Evolutionary conservation across 768 basidiomycete species (phyloP).

Genomic region (Podaxis rugospora): DNA sequence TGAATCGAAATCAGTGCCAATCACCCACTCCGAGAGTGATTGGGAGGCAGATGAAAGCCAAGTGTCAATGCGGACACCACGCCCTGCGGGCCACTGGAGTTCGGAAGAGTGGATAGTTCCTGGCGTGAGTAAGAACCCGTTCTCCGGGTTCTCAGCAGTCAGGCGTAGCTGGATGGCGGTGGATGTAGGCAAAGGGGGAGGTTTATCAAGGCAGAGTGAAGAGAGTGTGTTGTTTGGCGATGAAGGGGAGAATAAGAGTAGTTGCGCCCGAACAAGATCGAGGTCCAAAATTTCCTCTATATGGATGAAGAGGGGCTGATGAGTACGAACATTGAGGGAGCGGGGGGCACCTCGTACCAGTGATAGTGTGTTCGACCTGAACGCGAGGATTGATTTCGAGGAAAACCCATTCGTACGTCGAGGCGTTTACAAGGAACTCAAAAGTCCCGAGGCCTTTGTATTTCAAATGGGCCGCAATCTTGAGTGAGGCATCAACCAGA

Average conservation of each 20-base stretch:
- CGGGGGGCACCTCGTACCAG: constrained; percentile 41
- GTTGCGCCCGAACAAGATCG: constrained; percentile 86
- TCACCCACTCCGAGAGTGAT: constrained; percentile 16
- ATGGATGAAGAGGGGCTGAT: background rate
- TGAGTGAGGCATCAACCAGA: constrained; percentile 72
- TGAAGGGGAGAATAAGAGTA: constrained; percentile 67
- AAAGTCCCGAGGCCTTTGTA: constrained; percentile 88
- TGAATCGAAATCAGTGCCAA: constrained; percentile 81
- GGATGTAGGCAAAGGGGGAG: constrained; percentile 64
- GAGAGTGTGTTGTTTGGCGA: constrained; percentile 54
- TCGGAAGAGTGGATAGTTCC: constrained; percentile 80
- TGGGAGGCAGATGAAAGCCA: constrained; percentile 67
- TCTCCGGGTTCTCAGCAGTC: constrained; percentile 81
- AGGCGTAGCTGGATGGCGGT: constrained; percentile 85
- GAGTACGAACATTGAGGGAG: background rate
- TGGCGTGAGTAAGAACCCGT: constrained; percentile 77
- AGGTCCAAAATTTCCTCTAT: constrained; percentile 85
- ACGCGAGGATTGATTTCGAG: constrained; percentile 91
- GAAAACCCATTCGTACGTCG: constrained; percentile 77
- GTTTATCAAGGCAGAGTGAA: constrained; percentile 65
- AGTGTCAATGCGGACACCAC: constrained; percentile 84
- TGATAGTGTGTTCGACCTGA: constrained; percentile 92
- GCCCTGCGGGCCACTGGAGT: constrained; percentile 67
- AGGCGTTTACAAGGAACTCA: constrained; percentile 78
- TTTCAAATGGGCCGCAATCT: constrained; percentile 67